phyloP scores from a whole-genome alignment of 306 rosid species.

The Castanospermum australe region DNA sequence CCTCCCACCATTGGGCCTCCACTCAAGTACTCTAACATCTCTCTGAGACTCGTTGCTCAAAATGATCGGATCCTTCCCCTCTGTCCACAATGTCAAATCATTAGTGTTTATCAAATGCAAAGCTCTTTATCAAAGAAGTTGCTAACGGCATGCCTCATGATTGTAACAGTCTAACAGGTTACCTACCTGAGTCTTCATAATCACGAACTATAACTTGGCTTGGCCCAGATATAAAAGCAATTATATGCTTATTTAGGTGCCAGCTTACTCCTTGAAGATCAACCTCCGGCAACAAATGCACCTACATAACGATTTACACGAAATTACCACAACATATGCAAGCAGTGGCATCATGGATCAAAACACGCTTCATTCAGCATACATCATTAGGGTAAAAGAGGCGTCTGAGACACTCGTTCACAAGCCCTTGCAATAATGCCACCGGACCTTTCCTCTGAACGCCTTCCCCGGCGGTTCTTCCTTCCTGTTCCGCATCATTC shows the following conservation, averaged over 20 bases:
- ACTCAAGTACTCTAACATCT: constrained; percentile 75
- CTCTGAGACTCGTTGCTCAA: constrained; percentile 72
- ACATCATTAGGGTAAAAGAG: constrained; percentile 70
- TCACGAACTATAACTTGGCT: constrained; percentile 74
- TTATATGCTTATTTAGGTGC: constrained; percentile 86
- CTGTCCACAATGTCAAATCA: constrained; percentile 45
- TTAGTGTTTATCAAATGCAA: background rate
- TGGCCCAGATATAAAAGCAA: constrained; percentile 71
- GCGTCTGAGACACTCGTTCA: constrained; percentile 38
- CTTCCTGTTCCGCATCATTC: constrained; percentile 40
- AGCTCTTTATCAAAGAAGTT: background rate
- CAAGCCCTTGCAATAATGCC: constrained; percentile 47
- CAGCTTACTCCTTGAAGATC: constrained; percentile 87
- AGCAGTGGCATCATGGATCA: background rate
- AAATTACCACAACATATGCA: background rate
- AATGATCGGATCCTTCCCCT: constrained; percentile 78
- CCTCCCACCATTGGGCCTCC: constrained; percentile 94
- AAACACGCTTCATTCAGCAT: background rate
- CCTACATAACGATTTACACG: constrained; percentile 36
- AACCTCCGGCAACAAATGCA: constrained; percentile 76
- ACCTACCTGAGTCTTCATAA: constrained; percentile 74
- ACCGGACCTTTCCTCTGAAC: constrained; percentile 41
- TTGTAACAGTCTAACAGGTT: constrained; percentile 8
- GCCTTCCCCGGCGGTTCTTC: constrained; percentile 19
- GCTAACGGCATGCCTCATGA: background rate